These are phyloP conservation scores for Scedosporium boydii DNA, from an alignment of 2,329 filamentous ascomycete genomes.

Conservation along the genomic window DNA sequence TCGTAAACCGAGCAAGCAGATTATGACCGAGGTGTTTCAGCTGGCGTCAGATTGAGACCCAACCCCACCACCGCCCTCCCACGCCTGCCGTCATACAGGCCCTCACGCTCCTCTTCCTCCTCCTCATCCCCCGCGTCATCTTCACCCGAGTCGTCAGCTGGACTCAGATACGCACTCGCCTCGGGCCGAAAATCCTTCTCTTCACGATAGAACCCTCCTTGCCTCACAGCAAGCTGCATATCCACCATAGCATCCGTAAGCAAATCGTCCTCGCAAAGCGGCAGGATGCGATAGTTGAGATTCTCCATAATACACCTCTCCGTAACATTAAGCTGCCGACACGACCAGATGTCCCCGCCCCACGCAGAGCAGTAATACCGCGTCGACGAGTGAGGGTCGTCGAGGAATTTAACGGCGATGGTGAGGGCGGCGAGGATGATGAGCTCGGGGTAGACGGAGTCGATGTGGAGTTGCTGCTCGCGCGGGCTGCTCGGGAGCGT, in stretches of 20 bases:
- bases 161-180: background rate
- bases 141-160: slow-evolving; percentile 6
- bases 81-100: background rate
- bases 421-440: slow-evolving; percentile 54
- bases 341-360: slow-evolving; percentile 48
- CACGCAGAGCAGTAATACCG: slow-evolving; percentile 43
- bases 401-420: slow-evolving; percentile 56
- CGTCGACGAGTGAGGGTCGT: slow-evolving; percentile 47
- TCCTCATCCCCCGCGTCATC: slow-evolving; percentile 3
- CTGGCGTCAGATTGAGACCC: slow-evolving; percentile 30
- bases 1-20: background rate
- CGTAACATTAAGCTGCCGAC: slow-evolving; percentile 53
- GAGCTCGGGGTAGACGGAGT: slow-evolving; percentile 51
- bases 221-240: slow-evolving; percentile 49
- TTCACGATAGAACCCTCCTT: slow-evolving; percentile 6
- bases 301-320: slow-evolving; percentile 56
- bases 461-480: slow-evolving; percentile 41
- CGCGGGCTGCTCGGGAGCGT: slow-evolving; percentile 30
- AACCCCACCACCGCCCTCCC: slow-evolving; percentile 28
- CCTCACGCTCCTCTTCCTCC: background rate
- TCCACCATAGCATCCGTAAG: slow-evolving; percentile 51
- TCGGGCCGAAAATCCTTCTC: background rate
- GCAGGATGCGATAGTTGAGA: slow-evolving; percentile 53
- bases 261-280: slow-evolving; percentile 45
- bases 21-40: slow-evolving; percentile 20